These are phyloP conservation scores for Darksidea phi DNA, from an alignment of 495 filamentous ascomycete genomes.

Conservation along the genomic window DNA sequence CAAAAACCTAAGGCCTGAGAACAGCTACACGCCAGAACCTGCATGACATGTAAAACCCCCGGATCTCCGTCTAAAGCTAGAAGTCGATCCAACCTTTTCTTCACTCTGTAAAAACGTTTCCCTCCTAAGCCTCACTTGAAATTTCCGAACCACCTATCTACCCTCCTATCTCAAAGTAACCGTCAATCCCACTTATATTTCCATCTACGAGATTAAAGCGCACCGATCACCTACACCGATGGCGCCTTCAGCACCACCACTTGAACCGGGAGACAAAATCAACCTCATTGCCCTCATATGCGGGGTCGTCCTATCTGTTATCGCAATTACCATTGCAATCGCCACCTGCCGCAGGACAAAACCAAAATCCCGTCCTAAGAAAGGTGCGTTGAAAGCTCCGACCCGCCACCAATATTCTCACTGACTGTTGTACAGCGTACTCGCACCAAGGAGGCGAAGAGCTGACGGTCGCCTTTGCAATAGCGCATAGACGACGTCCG, in stretches of 20 bases:
- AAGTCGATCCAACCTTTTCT: too few species aligned
- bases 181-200: neutral
- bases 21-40: neutral
- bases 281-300: neutral
- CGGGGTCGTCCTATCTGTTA: neutral
- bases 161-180: too few species aligned
- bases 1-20: neutral
- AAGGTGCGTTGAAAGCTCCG: too few species aligned
- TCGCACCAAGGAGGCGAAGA: too few species aligned
- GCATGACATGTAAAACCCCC: neutral
- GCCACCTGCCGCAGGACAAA: neutral
- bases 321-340: neutral
- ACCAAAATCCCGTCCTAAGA: neutral
- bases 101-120: too few species aligned
- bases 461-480: too few species aligned
- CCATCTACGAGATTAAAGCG: neutral
- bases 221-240: neutral
- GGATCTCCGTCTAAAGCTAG: neutral
- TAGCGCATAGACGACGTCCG: too few species aligned
- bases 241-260: neutral
- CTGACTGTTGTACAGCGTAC: too few species aligned
- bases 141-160: too few species aligned
- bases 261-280: neutral
- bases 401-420: too few species aligned
- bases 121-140: too few species aligned